Percentiles rank a stretch among this genome's conserved stretches.
Conservation (phyloP, 2,329 filamentous ascomycete genomes). For the Neofusicoccum parvum region DNA sequence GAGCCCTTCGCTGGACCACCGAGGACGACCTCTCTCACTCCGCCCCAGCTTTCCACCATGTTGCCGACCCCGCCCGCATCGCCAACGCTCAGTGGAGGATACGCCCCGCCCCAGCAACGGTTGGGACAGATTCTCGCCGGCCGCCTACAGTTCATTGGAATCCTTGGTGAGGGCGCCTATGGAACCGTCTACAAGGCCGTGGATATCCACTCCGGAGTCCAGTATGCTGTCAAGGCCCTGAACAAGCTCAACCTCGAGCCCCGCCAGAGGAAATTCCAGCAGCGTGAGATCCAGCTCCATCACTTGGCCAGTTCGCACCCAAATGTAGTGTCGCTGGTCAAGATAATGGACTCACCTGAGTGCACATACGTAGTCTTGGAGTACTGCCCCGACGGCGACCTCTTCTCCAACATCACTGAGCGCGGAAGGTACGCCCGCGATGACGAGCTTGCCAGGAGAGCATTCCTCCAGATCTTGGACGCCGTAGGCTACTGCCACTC, state of each 20-base stretch:
- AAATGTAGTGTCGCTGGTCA: slow-evolving; percentile 90
- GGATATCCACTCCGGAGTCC: slow-evolving; percentile 77
- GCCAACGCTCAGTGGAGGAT: slow-evolving; percentile 46
- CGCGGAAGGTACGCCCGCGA: slow-evolving; percentile 90
- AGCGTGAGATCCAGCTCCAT: slow-evolving; percentile 89
- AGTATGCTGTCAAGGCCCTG: slow-evolving; percentile 95
- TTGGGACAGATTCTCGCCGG: slow-evolving; percentile 82
- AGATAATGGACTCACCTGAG: slow-evolving; percentile 88
- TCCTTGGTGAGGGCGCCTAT: slow-evolving; percentile 92
- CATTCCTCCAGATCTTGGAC: slow-evolving; percentile 94
- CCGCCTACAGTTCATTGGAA: slow-evolving; percentile 78
- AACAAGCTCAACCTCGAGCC: slow-evolving; percentile 91
- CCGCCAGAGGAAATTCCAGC: slow-evolving; percentile 86
- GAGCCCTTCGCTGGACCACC: slow-evolving; percentile 43
- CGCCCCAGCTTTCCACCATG: slow-evolving; percentile 39
- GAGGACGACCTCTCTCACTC: slow-evolving; percentile 32
- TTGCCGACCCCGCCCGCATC: slow-evolving; percentile 55
- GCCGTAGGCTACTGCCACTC: slow-evolving; percentile 95
- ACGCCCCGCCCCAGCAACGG: slow-evolving; percentile 72
- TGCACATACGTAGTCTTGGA: slow-evolving; percentile 97
- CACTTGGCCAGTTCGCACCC: slow-evolving; percentile 84
- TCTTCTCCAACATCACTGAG: slow-evolving; percentile 98
- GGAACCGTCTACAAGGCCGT: slow-evolving; percentile 91
- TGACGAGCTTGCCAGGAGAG: slow-evolving; percentile 80
- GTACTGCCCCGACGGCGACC: slow-evolving; percentile 93